phyloP scores from a whole-genome alignment of 2,329 filamentous ascomycete species.

The Orbilia quercus region DNA sequence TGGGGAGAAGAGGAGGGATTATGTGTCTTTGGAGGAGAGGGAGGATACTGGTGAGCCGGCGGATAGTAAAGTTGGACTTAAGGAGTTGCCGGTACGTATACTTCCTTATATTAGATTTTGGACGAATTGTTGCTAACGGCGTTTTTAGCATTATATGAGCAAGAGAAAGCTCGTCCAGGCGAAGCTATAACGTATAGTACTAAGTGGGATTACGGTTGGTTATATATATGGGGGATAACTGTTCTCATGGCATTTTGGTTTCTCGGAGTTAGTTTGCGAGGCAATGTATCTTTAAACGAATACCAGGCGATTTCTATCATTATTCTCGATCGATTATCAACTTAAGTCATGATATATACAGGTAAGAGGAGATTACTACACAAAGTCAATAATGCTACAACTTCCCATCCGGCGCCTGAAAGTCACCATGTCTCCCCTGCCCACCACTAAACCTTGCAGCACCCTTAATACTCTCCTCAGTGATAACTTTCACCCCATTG shows the following conservation, averaged over 20 bases:
- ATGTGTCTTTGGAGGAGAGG: constrained; percentile 64
- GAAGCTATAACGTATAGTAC: constrained; percentile 42
- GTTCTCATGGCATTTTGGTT: too few species aligned
- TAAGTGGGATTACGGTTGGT: too few species aligned
- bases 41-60: constrained; percentile 60
- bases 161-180: constrained; percentile 44
- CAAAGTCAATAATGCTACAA: constrained; percentile 21
- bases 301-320: too few species aligned
- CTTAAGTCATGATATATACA: too few species aligned
- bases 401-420: constrained; percentile 36
- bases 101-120: neutral
- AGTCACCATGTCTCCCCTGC: constrained; percentile 63
- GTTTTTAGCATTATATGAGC: constrained; percentile 51
- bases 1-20: constrained; percentile 65
- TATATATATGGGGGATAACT: neutral
- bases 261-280: too few species aligned
- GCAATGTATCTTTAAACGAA: too few species aligned
- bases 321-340: too few species aligned
- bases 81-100: constrained; percentile 57
- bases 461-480: constrained; percentile 64
- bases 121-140: constrained; percentile 1
- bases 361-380: constrained; percentile 10
- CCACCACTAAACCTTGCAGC: constrained; percentile 64
- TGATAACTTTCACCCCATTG: constrained; percentile 64
- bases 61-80: constrained; percentile 58